Percentiles rank a stretch among this genome's conserved stretches.
Conservation (phyloP, 257 asterid species). For the Solanum lycopersicoides region DNA sequence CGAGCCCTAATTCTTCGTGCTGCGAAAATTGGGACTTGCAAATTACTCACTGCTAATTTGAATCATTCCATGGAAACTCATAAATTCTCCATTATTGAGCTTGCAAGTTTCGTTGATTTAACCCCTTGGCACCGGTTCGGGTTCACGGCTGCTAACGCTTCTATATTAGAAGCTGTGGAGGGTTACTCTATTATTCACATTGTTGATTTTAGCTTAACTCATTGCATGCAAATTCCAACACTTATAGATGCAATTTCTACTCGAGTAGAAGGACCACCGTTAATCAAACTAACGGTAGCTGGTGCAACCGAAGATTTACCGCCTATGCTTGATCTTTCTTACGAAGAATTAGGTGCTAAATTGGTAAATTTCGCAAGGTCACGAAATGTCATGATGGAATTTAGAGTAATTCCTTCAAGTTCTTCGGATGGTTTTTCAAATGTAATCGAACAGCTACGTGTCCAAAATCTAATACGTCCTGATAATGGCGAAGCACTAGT, state of each 20-base stretch:
- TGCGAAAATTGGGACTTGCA: conserved; percentile 49
- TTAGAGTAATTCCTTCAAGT: conserved; percentile 48
- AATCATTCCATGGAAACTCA: conserved; percentile 27
- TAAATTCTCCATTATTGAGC: conserved; percentile 69
- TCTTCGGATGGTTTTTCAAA: conserved; percentile 56
- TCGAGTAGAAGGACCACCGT: conserved; percentile 52
- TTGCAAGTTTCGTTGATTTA: conserved; percentile 74
- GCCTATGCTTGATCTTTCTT: conserved; percentile 67
- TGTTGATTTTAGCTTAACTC: conserved; percentile 76
- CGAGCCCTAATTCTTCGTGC: conserved; percentile 86
- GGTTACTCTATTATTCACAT: conserved; percentile 57
- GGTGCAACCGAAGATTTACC: conserved; percentile 58
- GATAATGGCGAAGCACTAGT: conserved; percentile 60
- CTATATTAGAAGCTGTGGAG: conserved; percentile 70
- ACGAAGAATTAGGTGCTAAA: conserved; percentile 65
- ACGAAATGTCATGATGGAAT: conserved; percentile 49
- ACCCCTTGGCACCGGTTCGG: conserved; percentile 99
- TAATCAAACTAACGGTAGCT: conserved; percentile 64
- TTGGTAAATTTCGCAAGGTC: conserved; percentile 74
- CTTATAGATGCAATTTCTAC: conserved; percentile 60
- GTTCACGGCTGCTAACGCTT: conserved; percentile 81
- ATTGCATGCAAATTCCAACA: conserved; percentile 96
- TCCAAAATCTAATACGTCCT: conserved; percentile 34
- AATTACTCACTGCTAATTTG: conserved; percentile 45
- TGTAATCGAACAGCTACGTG: conserved; percentile 36